These are phyloP conservation scores for Rhodotorula sp. DNA, from an alignment of 1,284 basidiomycete genomes.

Conservation along the genomic window DNA sequence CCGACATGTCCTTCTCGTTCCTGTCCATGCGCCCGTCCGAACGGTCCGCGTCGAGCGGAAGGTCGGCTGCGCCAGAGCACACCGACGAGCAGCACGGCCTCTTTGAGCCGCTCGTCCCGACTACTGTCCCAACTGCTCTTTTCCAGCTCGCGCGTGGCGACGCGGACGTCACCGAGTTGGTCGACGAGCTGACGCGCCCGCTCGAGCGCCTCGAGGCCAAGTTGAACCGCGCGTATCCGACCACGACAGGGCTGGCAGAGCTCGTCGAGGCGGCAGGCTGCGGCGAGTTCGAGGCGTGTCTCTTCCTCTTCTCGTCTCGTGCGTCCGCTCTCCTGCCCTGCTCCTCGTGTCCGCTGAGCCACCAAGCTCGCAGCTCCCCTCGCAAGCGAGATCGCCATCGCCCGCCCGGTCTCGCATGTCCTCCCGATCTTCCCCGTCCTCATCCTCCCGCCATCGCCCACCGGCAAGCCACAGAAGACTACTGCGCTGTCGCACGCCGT, in stretches of 20 bases:
- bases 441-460: conserved; percentile 26
- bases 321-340: background rate
- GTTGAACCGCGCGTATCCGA: conserved; percentile 16
- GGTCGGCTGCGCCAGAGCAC: background rate
- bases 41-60: background rate
- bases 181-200: background rate
- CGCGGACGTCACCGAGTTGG: background rate
- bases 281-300: conserved; percentile 13
- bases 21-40: conserved; percentile 8
- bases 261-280: conserved; percentile 10
- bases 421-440: conserved; percentile 36
- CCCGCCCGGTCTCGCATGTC: conserved; percentile 26
- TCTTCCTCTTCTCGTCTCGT: conserved; percentile 38
- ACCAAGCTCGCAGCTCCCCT: conserved; percentile 23
- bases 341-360: no score
- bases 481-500: conserved; percentile 28
- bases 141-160: background rate
- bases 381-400: conserved; percentile 21
- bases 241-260: conserved; percentile 7
- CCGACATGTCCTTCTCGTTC: conserved; percentile 30
- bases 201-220: conserved; percentile 34
- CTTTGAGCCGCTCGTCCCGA: conserved; percentile 4
- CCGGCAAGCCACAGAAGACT: conserved; percentile 31
- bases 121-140: background rate
- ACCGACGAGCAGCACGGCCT: no score